Conservation (phyloP, 2,329 filamentous ascomycete species). For the Penicillium sp. region DNA sequence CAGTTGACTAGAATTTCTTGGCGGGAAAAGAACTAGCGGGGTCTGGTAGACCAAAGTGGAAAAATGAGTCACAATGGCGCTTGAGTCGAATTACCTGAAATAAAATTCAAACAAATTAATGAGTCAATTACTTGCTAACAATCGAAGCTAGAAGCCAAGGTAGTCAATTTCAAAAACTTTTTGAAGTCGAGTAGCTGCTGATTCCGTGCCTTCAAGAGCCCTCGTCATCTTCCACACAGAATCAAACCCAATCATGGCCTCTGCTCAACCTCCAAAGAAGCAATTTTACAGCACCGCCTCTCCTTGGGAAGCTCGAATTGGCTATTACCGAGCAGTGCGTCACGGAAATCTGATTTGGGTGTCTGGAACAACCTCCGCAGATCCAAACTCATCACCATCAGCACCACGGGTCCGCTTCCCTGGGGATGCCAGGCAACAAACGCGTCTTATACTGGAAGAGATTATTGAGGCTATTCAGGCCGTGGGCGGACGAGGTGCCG, state of each 20-base stretch:
- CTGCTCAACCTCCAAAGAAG: slow-evolving; percentile 10
- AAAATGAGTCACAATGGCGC: background rate
- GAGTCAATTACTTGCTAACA: background rate
- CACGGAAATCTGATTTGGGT: slow-evolving; percentile 37
- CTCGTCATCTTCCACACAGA: background rate
- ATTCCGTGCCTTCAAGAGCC: background rate
- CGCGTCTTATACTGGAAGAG: slow-evolving; percentile 26
- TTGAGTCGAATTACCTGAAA: too few relatives aligned
- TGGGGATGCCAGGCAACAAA: slow-evolving; percentile 33
- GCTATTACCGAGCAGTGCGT: slow-evolving; percentile 42
- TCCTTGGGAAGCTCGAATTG: slow-evolving; percentile 37
- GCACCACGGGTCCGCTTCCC: slow-evolving; percentile 32
- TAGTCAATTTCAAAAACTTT: background rate
- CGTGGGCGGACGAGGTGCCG: slow-evolving; percentile 31
- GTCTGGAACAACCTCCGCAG: slow-evolving; percentile 40
- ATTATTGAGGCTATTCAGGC: slow-evolving; percentile 34
- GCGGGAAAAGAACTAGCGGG: background rate
- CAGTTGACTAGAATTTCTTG: background rate
- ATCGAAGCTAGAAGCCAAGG: background rate
- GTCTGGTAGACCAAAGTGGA: background rate
- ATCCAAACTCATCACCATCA: slow-evolving; percentile 27
- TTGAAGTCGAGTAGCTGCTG: background rate
- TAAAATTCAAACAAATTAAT: too few relatives aligned
- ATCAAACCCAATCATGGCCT: background rate
- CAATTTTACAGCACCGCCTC: slow-evolving; percentile 35